Evolutionary conservation across 208 protist species (phyloP).

Genomic region (Acanthamoeba triangularis): DNA sequence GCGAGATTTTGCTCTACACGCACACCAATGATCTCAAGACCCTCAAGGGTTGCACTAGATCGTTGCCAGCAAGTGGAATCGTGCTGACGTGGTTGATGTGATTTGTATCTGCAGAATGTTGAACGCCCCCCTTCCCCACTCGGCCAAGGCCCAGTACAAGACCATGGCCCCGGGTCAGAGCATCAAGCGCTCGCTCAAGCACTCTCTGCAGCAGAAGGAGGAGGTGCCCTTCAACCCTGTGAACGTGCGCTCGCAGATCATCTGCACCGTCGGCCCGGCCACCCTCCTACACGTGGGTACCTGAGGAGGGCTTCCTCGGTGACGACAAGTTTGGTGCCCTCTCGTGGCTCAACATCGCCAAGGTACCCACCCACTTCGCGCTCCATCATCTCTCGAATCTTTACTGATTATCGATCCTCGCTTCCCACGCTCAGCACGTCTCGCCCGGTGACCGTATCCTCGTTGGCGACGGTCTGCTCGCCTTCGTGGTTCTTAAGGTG

Average conservation of each 20-base stretch:
- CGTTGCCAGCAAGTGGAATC: background rate
- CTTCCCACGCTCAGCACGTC: conserved; percentile 69
- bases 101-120: conserved; percentile 8
- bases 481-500: conserved; percentile 92
- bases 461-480: conserved; percentile 98
- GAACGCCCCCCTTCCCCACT: conserved; percentile 6
- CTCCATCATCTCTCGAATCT: background rate
- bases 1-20: no score
- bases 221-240: conserved; percentile 55
- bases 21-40: no score
- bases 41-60: no score
- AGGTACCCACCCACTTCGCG: background rate
- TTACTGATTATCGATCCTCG: background rate
- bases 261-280: conserved; percentile 98
- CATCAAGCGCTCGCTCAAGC: conserved; percentile 46
- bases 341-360: conserved; percentile 35
- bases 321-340: conserved; percentile 57
- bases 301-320: conserved; percentile 58
- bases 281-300: conserved; percentile 84
- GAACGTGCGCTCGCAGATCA: conserved; percentile 86
- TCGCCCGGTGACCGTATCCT: conserved; percentile 95
- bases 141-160: conserved; percentile 60
- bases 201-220: conserved; percentile 40
- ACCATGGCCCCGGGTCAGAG: conserved; percentile 57
- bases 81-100: background rate